Conservation (phyloP, 164 flowering plant genomes). For the Cinnamomum micranthum region DNA sequence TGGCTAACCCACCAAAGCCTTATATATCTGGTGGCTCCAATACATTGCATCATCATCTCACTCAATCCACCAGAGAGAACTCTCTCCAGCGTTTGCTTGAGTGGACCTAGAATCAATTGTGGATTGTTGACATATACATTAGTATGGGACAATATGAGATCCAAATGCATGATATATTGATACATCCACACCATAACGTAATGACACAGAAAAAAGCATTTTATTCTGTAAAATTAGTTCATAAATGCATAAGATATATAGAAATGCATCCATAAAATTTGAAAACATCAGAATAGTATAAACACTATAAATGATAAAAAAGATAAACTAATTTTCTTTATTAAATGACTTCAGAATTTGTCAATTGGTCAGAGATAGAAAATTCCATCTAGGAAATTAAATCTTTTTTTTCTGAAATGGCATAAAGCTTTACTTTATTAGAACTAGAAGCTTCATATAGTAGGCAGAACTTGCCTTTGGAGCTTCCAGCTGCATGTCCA, state of each 20-base stretch:
- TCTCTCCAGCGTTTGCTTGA: too few relatives aligned
- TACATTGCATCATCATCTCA: too few relatives aligned
- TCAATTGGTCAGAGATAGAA: not conserved
- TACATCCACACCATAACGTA: not conserved
- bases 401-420: too few relatives aligned
- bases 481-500: conserved; percentile 39
- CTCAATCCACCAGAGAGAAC: too few relatives aligned
- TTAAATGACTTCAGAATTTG: not conserved
- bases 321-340: not conserved
- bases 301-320: not conserved
- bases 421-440: too few relatives aligned
- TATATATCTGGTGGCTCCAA: too few relatives aligned
- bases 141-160: not conserved
- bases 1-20: too few relatives aligned
- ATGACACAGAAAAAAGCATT: too few relatives aligned
- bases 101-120: too few relatives aligned
- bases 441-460: not conserved
- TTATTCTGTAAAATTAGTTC: not conserved
- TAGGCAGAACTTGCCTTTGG: conserved; percentile 48
- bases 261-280: not conserved
- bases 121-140: not conserved
- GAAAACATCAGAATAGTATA: not conserved
- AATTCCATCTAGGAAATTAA: not conserved
- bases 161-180: too few relatives aligned
- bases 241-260: not conserved